A percentile compares a stretch with the other conserved stretches of the same genome.
Conservation (phyloP, 441 rosid genomes). For the Syzygium syzygioides region DNA sequence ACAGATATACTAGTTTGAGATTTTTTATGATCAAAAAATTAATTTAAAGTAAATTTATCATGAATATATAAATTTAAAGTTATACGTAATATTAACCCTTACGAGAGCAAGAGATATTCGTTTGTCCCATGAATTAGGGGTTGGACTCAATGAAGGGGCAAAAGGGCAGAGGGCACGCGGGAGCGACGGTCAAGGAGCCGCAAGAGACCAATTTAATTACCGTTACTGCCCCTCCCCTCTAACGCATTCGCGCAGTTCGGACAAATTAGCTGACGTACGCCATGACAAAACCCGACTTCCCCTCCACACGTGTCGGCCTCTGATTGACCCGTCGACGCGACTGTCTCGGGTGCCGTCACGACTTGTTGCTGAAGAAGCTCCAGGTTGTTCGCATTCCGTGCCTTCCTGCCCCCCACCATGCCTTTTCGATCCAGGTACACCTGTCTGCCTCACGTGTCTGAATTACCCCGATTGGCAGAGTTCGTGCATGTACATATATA, state of each 20-base stretch:
- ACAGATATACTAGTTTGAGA: fast-evolving
- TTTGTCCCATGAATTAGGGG: not conserved
- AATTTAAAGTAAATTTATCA: too few species aligned
- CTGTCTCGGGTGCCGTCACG: not conserved
- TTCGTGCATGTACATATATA: not conserved
- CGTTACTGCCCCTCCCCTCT: not conserved
- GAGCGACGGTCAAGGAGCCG: not conserved
- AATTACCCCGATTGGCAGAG: not conserved
- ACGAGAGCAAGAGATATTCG: not conserved
- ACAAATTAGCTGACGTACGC: not conserved
- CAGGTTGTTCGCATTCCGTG: not conserved
- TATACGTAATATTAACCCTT: too few species aligned
- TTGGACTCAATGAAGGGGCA: not conserved
- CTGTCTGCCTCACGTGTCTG: not conserved
- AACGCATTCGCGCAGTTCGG: not conserved
- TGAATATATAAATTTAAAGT: too few species aligned
- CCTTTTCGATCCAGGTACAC: not conserved
- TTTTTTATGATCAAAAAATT: too few species aligned
- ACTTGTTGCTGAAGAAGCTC: not conserved
- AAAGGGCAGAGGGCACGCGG: not conserved
- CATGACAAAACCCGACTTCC: not conserved
- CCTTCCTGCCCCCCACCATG: not conserved
- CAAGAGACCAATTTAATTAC: not conserved
- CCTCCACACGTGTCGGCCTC: not conserved
- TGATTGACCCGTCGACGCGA: not conserved